Evolutionary conservation across 225 moss, liverwort and hornwort species (phyloP).

Genomic region (Marchantia paleacea): DNA sequence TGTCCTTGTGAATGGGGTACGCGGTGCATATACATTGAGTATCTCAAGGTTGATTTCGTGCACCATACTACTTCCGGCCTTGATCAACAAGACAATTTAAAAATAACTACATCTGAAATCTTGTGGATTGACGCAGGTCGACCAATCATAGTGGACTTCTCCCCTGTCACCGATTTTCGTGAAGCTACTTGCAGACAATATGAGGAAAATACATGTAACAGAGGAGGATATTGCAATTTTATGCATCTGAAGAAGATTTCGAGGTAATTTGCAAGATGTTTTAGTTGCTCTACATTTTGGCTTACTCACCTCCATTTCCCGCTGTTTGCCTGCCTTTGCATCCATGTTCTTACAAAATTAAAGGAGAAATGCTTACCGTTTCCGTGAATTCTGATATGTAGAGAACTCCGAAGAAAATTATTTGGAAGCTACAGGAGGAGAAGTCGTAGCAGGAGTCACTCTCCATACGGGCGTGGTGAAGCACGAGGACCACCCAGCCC

Average conservation of each 20-base stretch:
- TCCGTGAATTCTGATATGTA: constrained; percentile 7
- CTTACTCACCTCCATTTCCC: not conserved
- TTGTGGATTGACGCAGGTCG: constrained; percentile 47
- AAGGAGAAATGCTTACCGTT: not conserved
- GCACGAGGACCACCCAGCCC: constrained; percentile 98
- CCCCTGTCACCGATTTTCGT: constrained; percentile 97
- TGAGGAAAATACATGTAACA: constrained; percentile 96
- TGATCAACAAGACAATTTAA: not conserved
- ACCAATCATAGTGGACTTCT: constrained; percentile 94
- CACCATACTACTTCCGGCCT: too few species aligned
- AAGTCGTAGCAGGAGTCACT: constrained; percentile 98
- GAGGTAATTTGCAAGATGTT: constrained; percentile 29
- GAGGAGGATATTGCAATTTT: constrained; percentile 98
- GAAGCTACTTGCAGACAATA: constrained; percentile 99
- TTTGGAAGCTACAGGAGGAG: constrained; percentile 95
- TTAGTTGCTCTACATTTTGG: not conserved
- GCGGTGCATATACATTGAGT: too few species aligned
- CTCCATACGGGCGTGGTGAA: constrained; percentile 98
- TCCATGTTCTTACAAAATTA: not conserved
- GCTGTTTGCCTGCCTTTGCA: not conserved
- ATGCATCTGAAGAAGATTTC: constrained; percentile 99
- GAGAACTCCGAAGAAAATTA: constrained; percentile 86
- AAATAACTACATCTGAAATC: not conserved
- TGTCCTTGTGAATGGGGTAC: too few species aligned
- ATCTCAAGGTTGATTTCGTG: too few species aligned